Evolutionary conservation across 306 rosid genomes (phyloP), one percentile per base, ranked within the genome.

Genomic region (Aeschynomene evenia): DNA sequence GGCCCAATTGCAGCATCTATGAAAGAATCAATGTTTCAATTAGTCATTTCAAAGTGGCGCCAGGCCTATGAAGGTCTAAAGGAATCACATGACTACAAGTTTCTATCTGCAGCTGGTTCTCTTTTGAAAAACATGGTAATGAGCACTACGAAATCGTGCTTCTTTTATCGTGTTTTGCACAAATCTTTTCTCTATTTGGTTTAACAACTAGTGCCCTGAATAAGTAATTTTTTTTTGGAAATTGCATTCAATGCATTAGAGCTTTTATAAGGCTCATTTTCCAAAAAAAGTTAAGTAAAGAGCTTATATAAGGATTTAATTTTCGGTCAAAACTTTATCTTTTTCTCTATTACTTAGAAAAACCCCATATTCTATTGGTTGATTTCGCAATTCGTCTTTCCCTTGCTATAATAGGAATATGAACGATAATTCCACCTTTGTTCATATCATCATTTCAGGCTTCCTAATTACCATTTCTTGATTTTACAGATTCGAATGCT

Each of bases 1-100:
- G 96, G 94, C 40, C 96, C 98, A 58, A 81, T 94, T 68, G 94
- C 96, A n/a, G 91, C 88, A 73, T 64, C 98, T 45, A 82, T 94
- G 96, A 88, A 88, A 4, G 97, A 90, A 73, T 80, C 89, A 12
- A 94, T 87, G 98, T 90, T 94, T 71, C 98, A 84, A 46, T 68
- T 94, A 81, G 95, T 94, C 77, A 75, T 94, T 81, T 79, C 82
- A 34, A 84, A 88, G 75, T 90, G 97, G 97, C 97, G 95, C 54
- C 56, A 55, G 74, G 91, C 90, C 68, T 90, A 80, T 78, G 96
- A 94, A 68, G 86, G 94, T 42, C 74, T 94, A 55, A 94, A 94
- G 89, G 89, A 90, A 82, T 88, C 96, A 72, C 85, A 83, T 29
- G 87, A 87, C 77, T 84, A 83, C 75, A 89, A 82, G 75, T 94